Evolutionary conservation across 2,329 filamentous ascomycete species (phyloP), one percentile per base, ranked within the genome.

Genomic region (Curvularia sp.): DNA sequence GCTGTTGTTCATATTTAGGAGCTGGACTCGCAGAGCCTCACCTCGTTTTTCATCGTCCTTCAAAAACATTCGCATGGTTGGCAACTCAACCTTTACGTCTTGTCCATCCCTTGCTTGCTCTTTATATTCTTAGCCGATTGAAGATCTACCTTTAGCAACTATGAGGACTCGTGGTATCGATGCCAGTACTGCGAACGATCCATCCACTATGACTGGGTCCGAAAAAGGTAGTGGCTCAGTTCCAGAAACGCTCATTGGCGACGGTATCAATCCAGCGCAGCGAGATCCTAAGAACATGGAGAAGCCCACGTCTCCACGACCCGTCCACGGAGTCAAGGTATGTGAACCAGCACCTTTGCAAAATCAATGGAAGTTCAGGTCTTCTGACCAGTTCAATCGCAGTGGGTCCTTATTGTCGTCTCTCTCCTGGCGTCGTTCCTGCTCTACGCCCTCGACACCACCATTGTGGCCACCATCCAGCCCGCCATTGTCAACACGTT

Each of bases 401-500:
- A 61, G 48, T 64, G 62, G 62, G 31, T 33, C 2, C 26, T 63
- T 20, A 26, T 57, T 15, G 43, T 49, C 9, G 22, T 41, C 7
- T 35, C 42, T 28, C 46, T 55, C 15, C 24, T 60, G 12, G 52
- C 49, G 28, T 49, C 43, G 15, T 60, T 47, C 9, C 68, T 74
- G 38, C 59, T 75, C 5, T 75, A 70, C 61, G 57, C 66, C 33
- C 60, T 75, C 8, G 72, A 75, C 56, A 66, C 63, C 46, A 73
- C 72, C n/a, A 62, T 75, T 35, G 67, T 69, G n/a, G 72, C 72
- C 4, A 59, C 61, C 44, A 50, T 72, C 33, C 57, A 63, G 18
- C 54, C 65, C 5, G 18, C 41, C 24, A 60, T 70, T 30, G 49
- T 69, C 35, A 43, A 61, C 4, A 50, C 56, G 4, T 67, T 67